A percentile compares a stretch with the other conserved stretches of the same genome.
Conservation (phyloP, 2,329 filamentous ascomycete species). For the Fusarium pilosicola region DNA sequence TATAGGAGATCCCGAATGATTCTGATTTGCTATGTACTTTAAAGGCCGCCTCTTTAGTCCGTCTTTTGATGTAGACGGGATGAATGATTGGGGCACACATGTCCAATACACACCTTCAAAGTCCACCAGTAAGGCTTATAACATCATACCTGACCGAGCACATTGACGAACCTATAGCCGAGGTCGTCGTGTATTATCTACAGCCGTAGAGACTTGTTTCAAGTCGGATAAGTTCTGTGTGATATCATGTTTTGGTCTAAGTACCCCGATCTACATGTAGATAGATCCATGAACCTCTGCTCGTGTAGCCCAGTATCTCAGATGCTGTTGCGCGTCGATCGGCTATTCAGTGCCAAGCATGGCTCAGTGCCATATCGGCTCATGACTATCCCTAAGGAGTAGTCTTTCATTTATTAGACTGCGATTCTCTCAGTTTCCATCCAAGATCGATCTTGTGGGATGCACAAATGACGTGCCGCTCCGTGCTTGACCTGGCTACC, state of each 20-base stretch:
- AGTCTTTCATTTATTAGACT: neutral
- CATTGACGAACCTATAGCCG: neutral
- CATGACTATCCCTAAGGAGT: neutral
- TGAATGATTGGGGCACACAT: neutral
- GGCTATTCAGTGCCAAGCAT: slow-evolving; percentile 2
- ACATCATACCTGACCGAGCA: neutral
- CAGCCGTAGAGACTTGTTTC: neutral
- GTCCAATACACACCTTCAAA: neutral
- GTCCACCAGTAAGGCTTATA: neutral
- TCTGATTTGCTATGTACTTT: neutral
- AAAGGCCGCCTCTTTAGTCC: neutral
- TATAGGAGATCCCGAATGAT: neutral
- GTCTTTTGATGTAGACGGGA: neutral
- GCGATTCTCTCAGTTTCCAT: neutral
- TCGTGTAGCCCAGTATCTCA: neutral
- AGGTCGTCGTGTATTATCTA: neutral
- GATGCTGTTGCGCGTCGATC: neutral
- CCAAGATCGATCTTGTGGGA: slow-evolving; percentile 16
- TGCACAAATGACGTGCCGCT: slow-evolving; percentile 39
- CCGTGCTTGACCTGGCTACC: slow-evolving; percentile 33
- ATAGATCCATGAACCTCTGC: neutral
- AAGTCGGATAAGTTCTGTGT: neutral
- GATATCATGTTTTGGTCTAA: neutral
- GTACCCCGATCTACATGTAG: neutral
- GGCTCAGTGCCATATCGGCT: neutral